A percentile compares a stretch with the other conserved stretches of the same genome.
Evolutionary conservation across 768 basidiomycete genomes (phyloP).

Genomic region (Podaxis sp.): DNA sequence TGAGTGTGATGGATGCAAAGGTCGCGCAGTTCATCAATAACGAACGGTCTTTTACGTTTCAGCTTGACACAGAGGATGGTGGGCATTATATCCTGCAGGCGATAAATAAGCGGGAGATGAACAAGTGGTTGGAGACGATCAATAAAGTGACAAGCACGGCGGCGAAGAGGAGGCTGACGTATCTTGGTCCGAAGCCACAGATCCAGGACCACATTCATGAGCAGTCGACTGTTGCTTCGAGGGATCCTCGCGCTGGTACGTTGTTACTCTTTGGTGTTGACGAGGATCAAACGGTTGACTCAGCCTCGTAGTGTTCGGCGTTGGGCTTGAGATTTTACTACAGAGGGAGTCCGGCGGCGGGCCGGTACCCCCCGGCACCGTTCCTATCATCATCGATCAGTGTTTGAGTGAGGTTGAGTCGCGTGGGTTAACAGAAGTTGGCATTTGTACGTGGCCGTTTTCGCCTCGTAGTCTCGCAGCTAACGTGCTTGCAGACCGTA

Average conservation of each 20-base stretch:
- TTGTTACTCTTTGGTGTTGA: slow-evolving; percentile 9
- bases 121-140: slow-evolving; percentile 74
- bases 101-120: slow-evolving; percentile 63
- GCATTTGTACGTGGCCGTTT: slow-evolving; percentile 59
- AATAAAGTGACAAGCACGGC: slow-evolving; percentile 65
- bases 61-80: slow-evolving; percentile 83
- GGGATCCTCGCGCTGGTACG: slow-evolving; percentile 75
- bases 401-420: slow-evolving; percentile 69
- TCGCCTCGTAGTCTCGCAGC: neutral
- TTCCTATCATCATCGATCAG: slow-evolving; percentile 63
- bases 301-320: slow-evolving; percentile 57
- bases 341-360: slow-evolving; percentile 55
- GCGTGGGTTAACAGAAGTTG: slow-evolving; percentile 75
- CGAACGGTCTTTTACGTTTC: slow-evolving; percentile 79
- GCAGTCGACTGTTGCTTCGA: slow-evolving; percentile 50
- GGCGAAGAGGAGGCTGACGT: slow-evolving; percentile 76
- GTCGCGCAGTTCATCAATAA: slow-evolving; percentile 72
- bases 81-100: slow-evolving; percentile 81
- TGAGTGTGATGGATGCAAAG: slow-evolving; percentile 70
- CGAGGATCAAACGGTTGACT: neutral
- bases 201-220: slow-evolving; percentile 73
- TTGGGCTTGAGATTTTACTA: slow-evolving; percentile 67
- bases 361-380: slow-evolving; percentile 47
- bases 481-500: slow-evolving; percentile 52
- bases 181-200: slow-evolving; percentile 73